These are phyloP conservation scores for Ascochyta viciae-villosae DNA, from an alignment of 2,329 filamentous ascomycete genomes.

Conservation along the genomic window DNA sequence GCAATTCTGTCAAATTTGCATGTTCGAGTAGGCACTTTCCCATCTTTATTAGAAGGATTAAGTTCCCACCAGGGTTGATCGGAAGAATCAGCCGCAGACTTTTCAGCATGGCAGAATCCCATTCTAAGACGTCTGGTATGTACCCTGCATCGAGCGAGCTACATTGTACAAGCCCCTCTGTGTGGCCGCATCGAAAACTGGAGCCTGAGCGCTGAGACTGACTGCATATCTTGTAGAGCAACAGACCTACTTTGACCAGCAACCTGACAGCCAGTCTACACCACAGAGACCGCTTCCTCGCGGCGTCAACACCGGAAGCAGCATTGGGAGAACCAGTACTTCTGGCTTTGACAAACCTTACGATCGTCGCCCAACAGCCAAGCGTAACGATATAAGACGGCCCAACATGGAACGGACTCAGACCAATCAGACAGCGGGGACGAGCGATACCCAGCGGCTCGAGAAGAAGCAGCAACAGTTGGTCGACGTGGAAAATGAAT, in stretches of 20 bases:
- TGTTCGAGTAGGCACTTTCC: constrained; percentile 8
- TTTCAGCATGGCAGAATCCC: constrained; percentile 17
- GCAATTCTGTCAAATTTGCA: constrained; percentile 31
- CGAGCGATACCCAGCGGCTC: constrained; percentile 23
- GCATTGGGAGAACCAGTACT: constrained; percentile 25
- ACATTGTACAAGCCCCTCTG: not conserved
- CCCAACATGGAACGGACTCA: constrained; percentile 22
- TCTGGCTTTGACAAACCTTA: constrained; percentile 8
- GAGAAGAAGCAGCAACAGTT: constrained; percentile 37
- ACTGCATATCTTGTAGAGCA: constrained; percentile 4
- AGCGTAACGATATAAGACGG: constrained; percentile 13
- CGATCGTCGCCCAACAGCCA: constrained; percentile 11
- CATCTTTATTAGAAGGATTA: constrained; percentile 6
- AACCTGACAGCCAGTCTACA: not conserved
- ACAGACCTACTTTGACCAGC: constrained; percentile 15
- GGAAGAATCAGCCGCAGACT: constrained; percentile 1
- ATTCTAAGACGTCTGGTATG: constrained; percentile 9
- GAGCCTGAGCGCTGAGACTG: constrained; percentile 2
- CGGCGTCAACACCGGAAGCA: constrained; percentile 18
- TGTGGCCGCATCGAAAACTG: constrained; percentile 1
- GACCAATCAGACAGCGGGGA: constrained; percentile 21
- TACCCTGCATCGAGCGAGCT: constrained; percentile 6
- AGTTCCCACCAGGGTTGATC: not conserved
- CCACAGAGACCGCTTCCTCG: constrained; percentile 7
- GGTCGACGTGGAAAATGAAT: constrained; percentile 59